phyloP scores from a whole-genome alignment of 768 basidiomycete genomes.

The Tricholoma flavovirens region DNA sequence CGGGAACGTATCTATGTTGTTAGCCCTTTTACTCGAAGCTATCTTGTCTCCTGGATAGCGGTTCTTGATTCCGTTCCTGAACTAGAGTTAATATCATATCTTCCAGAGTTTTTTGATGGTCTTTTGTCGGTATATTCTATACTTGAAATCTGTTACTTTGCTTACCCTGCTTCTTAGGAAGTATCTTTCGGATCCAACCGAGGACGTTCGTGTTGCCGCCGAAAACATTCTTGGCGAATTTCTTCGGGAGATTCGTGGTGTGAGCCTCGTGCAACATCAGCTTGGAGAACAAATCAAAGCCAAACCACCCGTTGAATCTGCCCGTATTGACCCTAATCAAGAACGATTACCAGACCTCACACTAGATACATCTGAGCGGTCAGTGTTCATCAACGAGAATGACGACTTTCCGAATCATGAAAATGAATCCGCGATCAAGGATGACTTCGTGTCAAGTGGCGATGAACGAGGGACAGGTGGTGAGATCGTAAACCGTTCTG shows the following conservation, averaged over 20 bases:
- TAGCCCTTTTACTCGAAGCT: slow-evolving; percentile 92
- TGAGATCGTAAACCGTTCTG: slow-evolving; percentile 22
- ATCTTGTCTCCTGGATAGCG: slow-evolving; percentile 95
- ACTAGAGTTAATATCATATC: slow-evolving; percentile 87
- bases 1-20: slow-evolving; percentile 92
- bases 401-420: slow-evolving; percentile 37
- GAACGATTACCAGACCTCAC: slow-evolving; percentile 59
- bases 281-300: slow-evolving; percentile 49
- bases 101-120: slow-evolving; percentile 93
- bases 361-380: slow-evolving; percentile 50
- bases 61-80: slow-evolving; percentile 96
- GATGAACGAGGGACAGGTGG: slow-evolving; percentile 64
- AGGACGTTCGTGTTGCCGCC: slow-evolving; percentile 88
- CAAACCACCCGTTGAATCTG: slow-evolving; percentile 36
- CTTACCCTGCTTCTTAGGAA: slow-evolving; percentile 44
- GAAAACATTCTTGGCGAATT: slow-evolving; percentile 88
- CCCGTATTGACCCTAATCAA: slow-evolving; percentile 34
- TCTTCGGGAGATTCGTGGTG: slow-evolving; percentile 83
- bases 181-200: slow-evolving; percentile 92
- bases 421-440: slow-evolving; percentile 34
- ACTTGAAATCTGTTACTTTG: slow-evolving; percentile 6
- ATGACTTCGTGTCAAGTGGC: slow-evolving; percentile 41
- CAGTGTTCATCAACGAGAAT: slow-evolving; percentile 50
- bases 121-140: slow-evolving; percentile 61
- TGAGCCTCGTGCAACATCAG: slow-evolving; percentile 68